Percentiles rank a stretch among this genome's conserved stretches.
Conservation (phyloP, 441 rosid genomes). For the Erodium moschatum region DNA sequence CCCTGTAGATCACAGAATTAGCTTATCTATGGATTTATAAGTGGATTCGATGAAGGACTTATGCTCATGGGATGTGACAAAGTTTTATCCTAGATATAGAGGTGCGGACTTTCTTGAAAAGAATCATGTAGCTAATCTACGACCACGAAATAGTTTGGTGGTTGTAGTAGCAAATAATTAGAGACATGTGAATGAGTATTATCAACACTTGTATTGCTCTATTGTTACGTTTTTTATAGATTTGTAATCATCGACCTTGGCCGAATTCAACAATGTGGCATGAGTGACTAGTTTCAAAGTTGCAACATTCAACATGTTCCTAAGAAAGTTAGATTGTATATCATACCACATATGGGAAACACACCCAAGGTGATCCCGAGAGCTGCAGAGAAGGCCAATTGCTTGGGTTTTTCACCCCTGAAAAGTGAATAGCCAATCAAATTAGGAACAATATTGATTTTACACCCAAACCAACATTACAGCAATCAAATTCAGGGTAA, state of each 20-base stretch:
- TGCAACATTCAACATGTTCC: no score
- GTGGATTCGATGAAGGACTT: no score
- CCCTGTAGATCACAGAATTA: conserved; percentile 29
- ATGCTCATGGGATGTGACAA: no score
- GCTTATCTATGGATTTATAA: neutral
- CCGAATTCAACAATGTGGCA: no score
- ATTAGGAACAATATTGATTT: neutral
- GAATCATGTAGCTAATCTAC: no score
- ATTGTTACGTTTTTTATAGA: neutral
- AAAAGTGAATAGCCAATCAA: conserved; percentile 12
- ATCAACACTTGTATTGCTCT: no score
- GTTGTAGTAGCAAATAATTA: no score
- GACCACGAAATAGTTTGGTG: no score
- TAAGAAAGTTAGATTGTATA: neutral
- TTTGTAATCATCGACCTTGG: neutral
- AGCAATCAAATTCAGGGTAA: neutral
- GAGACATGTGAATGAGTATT: no score
- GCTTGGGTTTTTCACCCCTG: conserved; percentile 87
- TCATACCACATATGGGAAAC: conserved; percentile 49
- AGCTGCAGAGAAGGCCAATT: conserved; percentile 78
- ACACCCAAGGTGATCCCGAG: conserved; percentile 64
- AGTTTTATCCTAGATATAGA: no score
- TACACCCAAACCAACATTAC: neutral
- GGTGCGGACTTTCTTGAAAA: no score
- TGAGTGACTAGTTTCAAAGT: no score